phyloP scores from a whole-genome alignment of 2,329 filamentous ascomycete species.

The Penicillium sp. region DNA sequence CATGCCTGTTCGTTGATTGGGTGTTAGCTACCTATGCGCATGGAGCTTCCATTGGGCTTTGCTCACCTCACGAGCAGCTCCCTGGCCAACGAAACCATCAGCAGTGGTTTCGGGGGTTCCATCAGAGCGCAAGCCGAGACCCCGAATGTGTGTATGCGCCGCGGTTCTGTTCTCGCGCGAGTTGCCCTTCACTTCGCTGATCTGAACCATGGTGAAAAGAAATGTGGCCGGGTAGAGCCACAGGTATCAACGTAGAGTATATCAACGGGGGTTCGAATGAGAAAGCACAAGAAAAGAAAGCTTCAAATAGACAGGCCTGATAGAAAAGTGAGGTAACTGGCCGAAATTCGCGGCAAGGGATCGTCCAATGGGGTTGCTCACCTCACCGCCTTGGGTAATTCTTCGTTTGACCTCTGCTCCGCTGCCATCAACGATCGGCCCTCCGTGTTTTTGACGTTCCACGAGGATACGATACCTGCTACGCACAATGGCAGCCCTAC shows the following conservation, averaged over 20 bases:
- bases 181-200: slow-evolving; percentile 93
- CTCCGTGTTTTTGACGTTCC: not conserved
- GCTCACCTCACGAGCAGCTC: slow-evolving; percentile 79
- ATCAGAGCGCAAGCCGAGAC: slow-evolving; percentile 82
- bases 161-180: slow-evolving; percentile 94
- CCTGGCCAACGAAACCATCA: slow-evolving; percentile 87
- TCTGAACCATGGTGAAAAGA: slow-evolving; percentile 69
- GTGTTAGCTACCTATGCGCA: slow-evolving; percentile 12
- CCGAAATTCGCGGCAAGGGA: slow-evolving; percentile 38
- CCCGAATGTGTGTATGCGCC: slow-evolving; percentile 97
- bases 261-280: slow-evolving; percentile 3
- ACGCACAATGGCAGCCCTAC: slow-evolving; percentile 34
- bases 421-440: slow-evolving; percentile 2
- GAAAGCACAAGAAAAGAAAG: slow-evolving; percentile 4
- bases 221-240: slow-evolving; percentile 31
- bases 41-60: not conserved
- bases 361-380: slow-evolving; percentile 32
- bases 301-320: slow-evolving; percentile 13
- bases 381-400: slow-evolving; percentile 22
- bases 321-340: slow-evolving; percentile 21
- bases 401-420: slow-evolving; percentile 23
- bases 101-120: slow-evolving; percentile 79
- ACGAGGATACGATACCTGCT: slow-evolving; percentile 12
- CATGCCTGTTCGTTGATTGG: slow-evolving; percentile 65
- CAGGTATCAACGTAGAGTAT: not conserved